Evolutionary conservation across 2,329 filamentous ascomycete genomes (phyloP).

Genomic region (Magnaporthiopsis rhizophila): DNA sequence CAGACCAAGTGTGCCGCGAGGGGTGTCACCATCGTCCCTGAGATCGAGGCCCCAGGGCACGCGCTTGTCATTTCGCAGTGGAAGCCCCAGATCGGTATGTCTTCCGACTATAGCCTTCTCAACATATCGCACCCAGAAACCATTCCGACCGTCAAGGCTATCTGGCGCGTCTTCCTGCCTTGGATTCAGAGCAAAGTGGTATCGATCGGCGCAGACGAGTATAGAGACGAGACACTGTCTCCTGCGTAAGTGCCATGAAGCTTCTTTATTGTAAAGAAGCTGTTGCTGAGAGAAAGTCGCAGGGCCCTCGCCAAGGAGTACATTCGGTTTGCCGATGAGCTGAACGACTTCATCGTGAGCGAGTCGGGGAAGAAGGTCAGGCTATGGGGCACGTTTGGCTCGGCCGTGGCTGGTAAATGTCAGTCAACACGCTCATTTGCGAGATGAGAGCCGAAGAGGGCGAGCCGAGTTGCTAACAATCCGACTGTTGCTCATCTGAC

Average conservation of each 20-base stretch:
- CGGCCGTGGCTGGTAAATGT: constrained; percentile 20
- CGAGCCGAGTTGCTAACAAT: constrained; percentile 6
- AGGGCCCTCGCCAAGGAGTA: constrained; percentile 36
- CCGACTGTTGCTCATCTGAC: constrained; percentile 12
- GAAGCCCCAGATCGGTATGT: constrained; percentile 46
- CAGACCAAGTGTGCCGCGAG: constrained; percentile 43
- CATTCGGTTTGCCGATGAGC: constrained; percentile 43
- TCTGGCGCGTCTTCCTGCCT: constrained; percentile 44
- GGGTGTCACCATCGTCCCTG: constrained; percentile 50
- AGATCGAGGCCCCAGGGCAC: constrained; percentile 53
- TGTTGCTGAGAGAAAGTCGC: constrained; percentile 8
- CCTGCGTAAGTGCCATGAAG: background rate
- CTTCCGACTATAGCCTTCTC: constrained; percentile 38
- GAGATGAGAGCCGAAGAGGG: too few relatives aligned
- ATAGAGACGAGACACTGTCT: constrained; percentile 19
- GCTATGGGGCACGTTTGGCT: constrained; percentile 50
- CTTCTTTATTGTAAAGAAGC: background rate
- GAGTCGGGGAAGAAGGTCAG: constrained; percentile 35
- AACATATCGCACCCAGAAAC: constrained; percentile 48
- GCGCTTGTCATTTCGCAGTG: constrained; percentile 49
- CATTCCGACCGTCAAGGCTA: constrained; percentile 41
- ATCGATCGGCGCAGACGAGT: constrained; percentile 50
- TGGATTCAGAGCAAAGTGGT: constrained; percentile 50
- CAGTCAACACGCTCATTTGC: background rate
- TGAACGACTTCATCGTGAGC: constrained; percentile 35